Percentiles rank a stretch among this genome's conserved stretches.
phyloP scores from a whole-genome alignment of 352 stramenopile species.

The Phytopythium chamaehyphon region DNA sequence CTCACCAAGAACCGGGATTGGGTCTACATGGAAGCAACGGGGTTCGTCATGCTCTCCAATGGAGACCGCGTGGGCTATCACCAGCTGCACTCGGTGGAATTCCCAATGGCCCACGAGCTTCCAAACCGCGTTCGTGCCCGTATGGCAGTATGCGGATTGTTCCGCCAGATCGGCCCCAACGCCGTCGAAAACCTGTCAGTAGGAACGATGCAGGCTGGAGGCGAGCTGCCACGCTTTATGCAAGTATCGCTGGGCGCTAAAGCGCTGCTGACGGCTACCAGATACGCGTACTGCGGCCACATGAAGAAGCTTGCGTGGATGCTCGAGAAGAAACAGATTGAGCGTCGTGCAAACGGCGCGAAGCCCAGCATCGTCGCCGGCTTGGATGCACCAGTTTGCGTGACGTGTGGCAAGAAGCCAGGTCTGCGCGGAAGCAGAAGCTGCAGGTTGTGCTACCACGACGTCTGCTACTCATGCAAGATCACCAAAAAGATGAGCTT shows the following conservation, averaged over 20 bases:
- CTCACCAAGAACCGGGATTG: conserved; percentile 24
- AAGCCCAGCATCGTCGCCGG: not conserved
- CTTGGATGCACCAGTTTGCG: conserved; percentile 1
- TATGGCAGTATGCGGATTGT: conserved; percentile 36
- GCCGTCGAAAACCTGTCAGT: conserved; percentile 26
- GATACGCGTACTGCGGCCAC: conserved; percentile 36
- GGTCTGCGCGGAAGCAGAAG: conserved; percentile 10
- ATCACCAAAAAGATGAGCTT: conserved; percentile 32
- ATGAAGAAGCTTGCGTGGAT: conserved; percentile 57
- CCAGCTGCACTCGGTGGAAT: conserved; percentile 20
- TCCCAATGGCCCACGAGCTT: conserved; percentile 28
- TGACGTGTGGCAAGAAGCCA: conserved; percentile 22
- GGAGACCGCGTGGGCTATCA: conserved; percentile 17
- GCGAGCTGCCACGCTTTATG: conserved; percentile 25
- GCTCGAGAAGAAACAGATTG: conserved; percentile 5
- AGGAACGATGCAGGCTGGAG: conserved; percentile 15
- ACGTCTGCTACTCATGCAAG: conserved; percentile 25
- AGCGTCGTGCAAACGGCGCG: conserved; percentile 1
- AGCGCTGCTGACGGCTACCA: conserved; percentile 19
- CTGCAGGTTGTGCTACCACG: conserved; percentile 30
- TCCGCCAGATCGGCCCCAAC: conserved; percentile 30
- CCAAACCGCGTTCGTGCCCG: conserved; percentile 21
- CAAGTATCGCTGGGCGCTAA: conserved; percentile 20
- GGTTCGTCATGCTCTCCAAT: conserved; percentile 5
- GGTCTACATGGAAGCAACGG: conserved; percentile 30